Evolutionary conservation across 2,329 filamentous ascomycete species (phyloP), one percentile per base, ranked within the genome.

Genomic region (Anthostomella pinea): DNA sequence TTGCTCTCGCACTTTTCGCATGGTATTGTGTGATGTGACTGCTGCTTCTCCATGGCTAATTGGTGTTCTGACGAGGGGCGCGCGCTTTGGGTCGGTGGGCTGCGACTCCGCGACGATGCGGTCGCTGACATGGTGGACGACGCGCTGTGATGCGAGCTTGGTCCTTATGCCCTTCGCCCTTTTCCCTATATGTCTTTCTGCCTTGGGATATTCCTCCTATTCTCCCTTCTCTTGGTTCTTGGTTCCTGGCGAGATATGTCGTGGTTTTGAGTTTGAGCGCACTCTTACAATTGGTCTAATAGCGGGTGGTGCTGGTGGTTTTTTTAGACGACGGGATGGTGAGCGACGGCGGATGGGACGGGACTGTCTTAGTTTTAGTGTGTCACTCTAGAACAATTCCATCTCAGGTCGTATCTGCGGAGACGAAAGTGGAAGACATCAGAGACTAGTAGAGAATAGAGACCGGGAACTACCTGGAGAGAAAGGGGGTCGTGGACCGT

Each of bases 91-190:
- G 37, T 46, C 20, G 41, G 34, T 8, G 48, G 48, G 18, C 48
- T 51, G 15, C 46, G 48, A 31, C 48, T 49, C 35, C 48, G 43
- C 24, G 45, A 38, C 15, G 46, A 42, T 16, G 44, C 24, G 21
- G 40, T 34, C 33, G 45, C 32, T 32, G 46, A 45, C 46, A 49
- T 49, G n/a, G n/a, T n/a, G n/a, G n/a, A n/a, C n/a, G n/a, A n/a
- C n/a, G n/a, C n/a, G n/a, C n/a, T n/a, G n/a, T n/a, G n/a, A n/a
- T n/a, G n/a, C n/a, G n/a, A n/a, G n/a, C n/a, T n/a, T n/a, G n/a
- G n/a, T n/a, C n/a, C n/a, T n/a, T n/a, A n/a, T n/a, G n/a, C n/a
- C n/a, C n/a, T n/a, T n/a, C n/a, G n/a, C n/a, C n/a, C n/a, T n/a
- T n/a, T n/a, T n/a, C n/a, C n/a, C n/a, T n/a, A n/a, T n/a, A n/a